Evolutionary conservation across 768 basidiomycete species (phyloP).

Genomic region (Psilocybe subaeruginosa): DNA sequence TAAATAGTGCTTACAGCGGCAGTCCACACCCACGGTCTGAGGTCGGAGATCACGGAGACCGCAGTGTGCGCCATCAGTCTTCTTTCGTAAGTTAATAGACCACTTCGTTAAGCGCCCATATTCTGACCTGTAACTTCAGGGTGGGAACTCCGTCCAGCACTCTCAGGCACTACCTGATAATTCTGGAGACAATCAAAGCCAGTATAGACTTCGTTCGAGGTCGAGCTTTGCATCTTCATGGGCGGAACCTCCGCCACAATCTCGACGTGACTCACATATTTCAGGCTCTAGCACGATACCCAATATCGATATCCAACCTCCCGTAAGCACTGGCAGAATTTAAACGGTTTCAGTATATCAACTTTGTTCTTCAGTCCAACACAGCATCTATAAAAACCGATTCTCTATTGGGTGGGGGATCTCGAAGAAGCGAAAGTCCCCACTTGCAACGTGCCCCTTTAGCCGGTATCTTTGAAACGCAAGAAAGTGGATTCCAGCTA

Average conservation of each 20-base stretch:
- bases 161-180: slow-evolving; percentile 10
- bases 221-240: slow-evolving; percentile 29
- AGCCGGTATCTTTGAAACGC: background rate
- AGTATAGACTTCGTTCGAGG: slow-evolving; percentile 24
- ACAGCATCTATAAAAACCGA: slow-evolving; percentile 20
- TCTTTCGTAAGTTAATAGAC: slow-evolving; percentile 36
- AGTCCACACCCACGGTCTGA: slow-evolving; percentile 36
- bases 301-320: slow-evolving; percentile 38
- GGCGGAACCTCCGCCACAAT: slow-evolving; percentile 3
- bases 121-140: slow-evolving; percentile 12
- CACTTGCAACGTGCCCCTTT: slow-evolving; percentile 5
- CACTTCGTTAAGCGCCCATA: background rate
- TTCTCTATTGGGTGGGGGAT: slow-evolving; percentile 14
- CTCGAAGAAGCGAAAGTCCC: slow-evolving; percentile 13
- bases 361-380: background rate
- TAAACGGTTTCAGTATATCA: background rate
- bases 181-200: slow-evolving; percentile 20
- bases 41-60: slow-evolving; percentile 16
- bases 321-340: slow-evolving; percentile 29
- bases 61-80: slow-evolving; percentile 30
- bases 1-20: slow-evolving; percentile 40
- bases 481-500: background rate
- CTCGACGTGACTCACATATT: slow-evolving; percentile 2
- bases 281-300: slow-evolving; percentile 26
- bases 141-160: slow-evolving; percentile 19